A percentile compares a stretch with the other conserved stretches of the same genome.
Conservation (phyloP, 2,329 filamentous ascomycete genomes). For the Botrytis elliptica region DNA sequence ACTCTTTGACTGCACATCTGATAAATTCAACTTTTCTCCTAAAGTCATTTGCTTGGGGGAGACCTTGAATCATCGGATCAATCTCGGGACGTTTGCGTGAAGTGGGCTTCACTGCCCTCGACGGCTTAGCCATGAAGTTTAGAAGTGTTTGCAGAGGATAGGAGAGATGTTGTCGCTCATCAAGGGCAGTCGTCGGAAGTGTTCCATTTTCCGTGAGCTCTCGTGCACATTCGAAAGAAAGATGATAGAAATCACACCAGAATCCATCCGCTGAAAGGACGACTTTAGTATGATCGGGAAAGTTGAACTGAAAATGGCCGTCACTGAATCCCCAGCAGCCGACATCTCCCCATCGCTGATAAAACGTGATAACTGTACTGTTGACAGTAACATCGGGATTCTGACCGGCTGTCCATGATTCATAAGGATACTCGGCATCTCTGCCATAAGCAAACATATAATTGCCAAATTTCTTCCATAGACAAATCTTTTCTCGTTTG, state of each 20-base stretch:
- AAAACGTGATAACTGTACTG: constrained; percentile 69
- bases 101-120: constrained; percentile 49
- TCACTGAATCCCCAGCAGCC: constrained; percentile 80
- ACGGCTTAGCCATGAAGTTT: constrained; percentile 56
- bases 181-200: constrained; percentile 68
- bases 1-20: constrained; percentile 65
- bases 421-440: constrained; percentile 58
- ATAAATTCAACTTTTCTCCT: constrained; percentile 74
- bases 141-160: constrained; percentile 72
- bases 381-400: constrained; percentile 8
- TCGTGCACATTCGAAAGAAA: constrained; percentile 67
- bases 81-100: constrained; percentile 60
- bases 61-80: constrained; percentile 57
- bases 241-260: constrained; percentile 75
- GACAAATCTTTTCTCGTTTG: constrained; percentile 62
- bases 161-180: constrained; percentile 68
- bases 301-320: constrained; percentile 82
- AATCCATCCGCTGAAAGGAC: constrained; percentile 73
- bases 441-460: constrained; percentile 73
- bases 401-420: constrained; percentile 44
- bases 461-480: constrained; percentile 74
- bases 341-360: constrained; percentile 77
- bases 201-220: constrained; percentile 63
- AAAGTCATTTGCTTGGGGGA: constrained; percentile 71
- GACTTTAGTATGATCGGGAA: constrained; percentile 84